Percentiles rank a stretch among this genome's conserved stretches.
These are phyloP conservation scores for Phytopythium vexans DNA, from an alignment of 352 stramenopile genomes.

Conservation along the genomic window DNA sequence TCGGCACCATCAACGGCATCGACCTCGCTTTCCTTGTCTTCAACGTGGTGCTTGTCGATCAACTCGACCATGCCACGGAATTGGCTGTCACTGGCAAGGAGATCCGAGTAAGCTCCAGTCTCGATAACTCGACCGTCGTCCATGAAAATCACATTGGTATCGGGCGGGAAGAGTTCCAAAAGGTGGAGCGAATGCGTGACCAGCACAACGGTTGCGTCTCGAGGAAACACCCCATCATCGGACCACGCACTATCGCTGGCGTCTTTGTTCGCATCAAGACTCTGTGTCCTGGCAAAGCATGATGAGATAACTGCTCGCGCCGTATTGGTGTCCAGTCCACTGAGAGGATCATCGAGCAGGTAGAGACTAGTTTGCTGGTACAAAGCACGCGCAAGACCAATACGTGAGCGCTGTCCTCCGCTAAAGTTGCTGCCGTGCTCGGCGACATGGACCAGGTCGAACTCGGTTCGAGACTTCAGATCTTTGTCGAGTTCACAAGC, in stretches of 20 bases:
- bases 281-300: conserved; percentile 34
- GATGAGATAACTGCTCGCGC: conserved; percentile 43
- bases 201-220: conserved; percentile 57
- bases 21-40: background rate
- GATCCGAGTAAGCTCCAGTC: conserved; percentile 19
- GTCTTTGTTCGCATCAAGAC: background rate
- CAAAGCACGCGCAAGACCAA: conserved; percentile 83
- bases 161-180: conserved; percentile 40
- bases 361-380: conserved; percentile 71
- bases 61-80: conserved; percentile 25
- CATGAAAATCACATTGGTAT: conserved; percentile 52
- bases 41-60: background rate
- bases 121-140: conserved; percentile 54
- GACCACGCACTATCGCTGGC: background rate
- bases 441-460: conserved; percentile 32
- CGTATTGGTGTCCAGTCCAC: conserved; percentile 69
- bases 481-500: conserved; percentile 76
- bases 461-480: conserved; percentile 24
- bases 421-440: conserved; percentile 86
- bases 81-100: conserved; percentile 20
- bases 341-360: conserved; percentile 89
- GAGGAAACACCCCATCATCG: conserved; percentile 32
- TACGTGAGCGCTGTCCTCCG: conserved; percentile 75
- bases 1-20: background rate
- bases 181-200: conserved; percentile 78